phyloP scores from a whole-genome alignment of 1,139 yeast genomes.

The Fermentozyma sake region DNA sequence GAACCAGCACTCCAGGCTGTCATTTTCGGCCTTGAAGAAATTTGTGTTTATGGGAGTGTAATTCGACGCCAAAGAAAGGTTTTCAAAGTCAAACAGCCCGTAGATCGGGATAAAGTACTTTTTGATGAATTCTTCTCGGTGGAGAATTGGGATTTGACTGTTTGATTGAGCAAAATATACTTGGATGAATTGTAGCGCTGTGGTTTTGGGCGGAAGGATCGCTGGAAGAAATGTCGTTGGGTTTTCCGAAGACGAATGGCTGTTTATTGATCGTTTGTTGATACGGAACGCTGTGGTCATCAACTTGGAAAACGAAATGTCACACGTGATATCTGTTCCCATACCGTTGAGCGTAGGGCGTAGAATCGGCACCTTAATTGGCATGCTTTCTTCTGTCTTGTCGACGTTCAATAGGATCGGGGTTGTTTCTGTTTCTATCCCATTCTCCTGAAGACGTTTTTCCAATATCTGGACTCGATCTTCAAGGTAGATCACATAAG shows the following conservation, averaged over 20 bases:
- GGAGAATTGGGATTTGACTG: slow-evolving; percentile 76
- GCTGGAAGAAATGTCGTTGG: slow-evolving; percentile 32
- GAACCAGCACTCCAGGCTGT: slow-evolving; percentile 38
- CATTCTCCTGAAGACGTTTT: slow-evolving; percentile 37
- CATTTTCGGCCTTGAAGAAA: slow-evolving; percentile 4
- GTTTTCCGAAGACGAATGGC: slow-evolving; percentile 5
- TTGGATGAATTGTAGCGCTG: slow-evolving; percentile 65
- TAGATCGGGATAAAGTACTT: slow-evolving; percentile 73
- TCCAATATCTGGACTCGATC: slow-evolving; percentile 58
- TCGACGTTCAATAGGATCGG: slow-evolving; percentile 1
- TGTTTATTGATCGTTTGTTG: slow-evolving; percentile 16
- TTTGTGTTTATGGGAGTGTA: slow-evolving; percentile 46
- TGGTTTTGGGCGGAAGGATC: slow-evolving; percentile 61
- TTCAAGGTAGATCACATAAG: slow-evolving; percentile 73
- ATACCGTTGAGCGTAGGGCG: neutral
- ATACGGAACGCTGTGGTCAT: slow-evolving; percentile 74
- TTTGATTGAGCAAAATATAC: slow-evolving; percentile 76
- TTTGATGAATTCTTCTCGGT: slow-evolving; percentile 68
- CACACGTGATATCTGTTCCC: neutral
- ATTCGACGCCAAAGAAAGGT: slow-evolving; percentile 58
- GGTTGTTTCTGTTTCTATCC: slow-evolving; percentile 22
- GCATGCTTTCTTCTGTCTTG: neutral
- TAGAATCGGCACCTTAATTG: neutral
- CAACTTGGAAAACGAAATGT: slow-evolving; percentile 65
- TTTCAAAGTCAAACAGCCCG: slow-evolving; percentile 55